phyloP scores from a whole-genome alignment of 306 rosid species.

The Prinsepia uniflora region DNA sequence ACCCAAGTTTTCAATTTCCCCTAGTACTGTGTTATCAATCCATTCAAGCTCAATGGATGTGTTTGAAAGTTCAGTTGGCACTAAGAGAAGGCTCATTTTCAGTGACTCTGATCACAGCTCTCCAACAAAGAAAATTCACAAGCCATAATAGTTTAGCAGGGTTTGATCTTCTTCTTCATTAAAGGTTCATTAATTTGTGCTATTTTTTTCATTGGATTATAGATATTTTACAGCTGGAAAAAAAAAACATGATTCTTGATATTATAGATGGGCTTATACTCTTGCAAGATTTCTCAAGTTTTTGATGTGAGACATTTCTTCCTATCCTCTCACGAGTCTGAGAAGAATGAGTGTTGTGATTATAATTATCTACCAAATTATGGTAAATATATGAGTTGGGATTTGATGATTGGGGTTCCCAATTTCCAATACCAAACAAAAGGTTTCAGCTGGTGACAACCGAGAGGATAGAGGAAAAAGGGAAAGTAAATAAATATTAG shows the following conservation, averaged over 20 bases:
- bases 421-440: conserved; percentile 53
- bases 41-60: conserved; percentile 36
- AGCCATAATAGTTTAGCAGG: conserved; percentile 32
- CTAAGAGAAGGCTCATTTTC: conserved; percentile 75
- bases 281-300: no score
- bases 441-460: conserved; percentile 45
- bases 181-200: conserved; percentile 27
- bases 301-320: no score
- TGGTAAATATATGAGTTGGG: conserved; percentile 44
- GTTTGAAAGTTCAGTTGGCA: conserved; percentile 44
- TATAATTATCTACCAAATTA: conserved; percentile 35
- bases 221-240: conserved; percentile 29
- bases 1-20: conserved; percentile 27
- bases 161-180: conserved; percentile 30
- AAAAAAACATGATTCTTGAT: conserved; percentile 29
- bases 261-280: conserved; percentile 34
- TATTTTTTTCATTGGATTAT: conserved; percentile 45
- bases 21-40: conserved; percentile 33
- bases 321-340: no score
- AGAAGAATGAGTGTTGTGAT: conserved; percentile 31
- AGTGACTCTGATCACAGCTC: conserved; percentile 45
- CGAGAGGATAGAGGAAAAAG: conserved; percentile 44
- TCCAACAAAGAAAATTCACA: conserved; percentile 41
- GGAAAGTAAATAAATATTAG: conserved; percentile 45
- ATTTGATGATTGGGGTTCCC: conserved; percentile 60